Base-by-base conservation (phyloP, 805 yeast genomes). In the Komagataella kurtzmanii region DNA sequence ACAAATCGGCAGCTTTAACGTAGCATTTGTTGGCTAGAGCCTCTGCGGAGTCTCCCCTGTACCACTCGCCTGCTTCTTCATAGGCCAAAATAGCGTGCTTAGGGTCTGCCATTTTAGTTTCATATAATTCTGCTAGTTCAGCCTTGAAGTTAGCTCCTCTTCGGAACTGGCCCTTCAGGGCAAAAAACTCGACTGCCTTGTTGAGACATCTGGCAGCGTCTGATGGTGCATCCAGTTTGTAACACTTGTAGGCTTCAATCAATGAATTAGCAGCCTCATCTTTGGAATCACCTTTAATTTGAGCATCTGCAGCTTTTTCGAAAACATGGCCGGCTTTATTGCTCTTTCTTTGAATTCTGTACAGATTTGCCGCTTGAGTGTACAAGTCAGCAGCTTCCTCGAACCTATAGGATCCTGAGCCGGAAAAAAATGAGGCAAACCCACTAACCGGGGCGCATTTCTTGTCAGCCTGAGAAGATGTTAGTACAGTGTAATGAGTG, bases 31-130 rank as follows among this genome's bases (percentile, higher is more conserved):
- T 89, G 23, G 96, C 80, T 52, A 91, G 66, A 7, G 97, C 95
- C 56, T 84, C 85, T 0, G 98, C 97, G 53, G 88, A 90, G 67
- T 93, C 99, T 55, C 91, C 88, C 52, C 80, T 77, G 63, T 85
- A 90, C 90, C 97, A 93, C 61, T 93, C 98, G 45, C 96, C 97
- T 8, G 99, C 97, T 59, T 84, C 86, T 62, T 89, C 95, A 63
- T 85, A 91, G 24, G 89, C 79, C 51, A 74, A 74, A 51, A 84
- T 75, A 5, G 99, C 97, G 57, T 77, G 77, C 21, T 73, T 70
- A 36, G 71, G 66, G 60, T 90, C 91, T 49, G 76, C 76, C 18
- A 88, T 69, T 49, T 84, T 86, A 48, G 77, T 76, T 67, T 91
- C 98, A 62, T 86, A 88, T 48, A 91, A 66, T 57, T 81, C 89